phyloP scores from a whole-genome alignment of 352 stramenopile species.

The Phytophthora nicotianae region DNA sequence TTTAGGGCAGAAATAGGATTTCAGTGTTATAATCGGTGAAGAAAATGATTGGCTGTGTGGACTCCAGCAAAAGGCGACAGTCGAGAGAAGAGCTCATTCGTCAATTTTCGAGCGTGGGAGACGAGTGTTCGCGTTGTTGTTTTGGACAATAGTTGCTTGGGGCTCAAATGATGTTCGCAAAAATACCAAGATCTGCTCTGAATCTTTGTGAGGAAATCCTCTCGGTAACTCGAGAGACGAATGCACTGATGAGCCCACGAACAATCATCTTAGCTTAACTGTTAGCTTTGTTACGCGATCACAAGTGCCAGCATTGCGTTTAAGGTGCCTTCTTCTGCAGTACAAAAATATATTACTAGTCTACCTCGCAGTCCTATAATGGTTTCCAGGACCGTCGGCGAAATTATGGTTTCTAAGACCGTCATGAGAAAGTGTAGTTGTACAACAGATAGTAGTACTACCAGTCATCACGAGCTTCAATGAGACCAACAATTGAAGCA shows the following conservation, averaged over 20 bases:
- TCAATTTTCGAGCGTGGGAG: slow-evolving; percentile 9
- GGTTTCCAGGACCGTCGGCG: no score
- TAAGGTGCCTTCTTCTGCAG: no score
- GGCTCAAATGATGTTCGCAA: slow-evolving; percentile 70
- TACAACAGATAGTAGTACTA: no score
- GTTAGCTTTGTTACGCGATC: no score
- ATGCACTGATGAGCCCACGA: slow-evolving; percentile 68
- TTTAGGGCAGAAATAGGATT: background rate
- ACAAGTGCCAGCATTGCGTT: no score
- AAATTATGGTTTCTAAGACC: no score
- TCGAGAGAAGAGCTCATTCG: slow-evolving; percentile 10
- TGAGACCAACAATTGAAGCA: no score
- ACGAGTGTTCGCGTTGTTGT: background rate
- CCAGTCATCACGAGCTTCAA: no score
- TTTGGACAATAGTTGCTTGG: background rate
- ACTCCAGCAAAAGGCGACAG: background rate
- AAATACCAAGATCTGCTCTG: slow-evolving; percentile 89
- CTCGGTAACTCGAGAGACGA: slow-evolving; percentile 80
- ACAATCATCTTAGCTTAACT: slow-evolving; percentile 12
- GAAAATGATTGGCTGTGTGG: slow-evolving; percentile 30
- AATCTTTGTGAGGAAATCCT: slow-evolving; percentile 80
- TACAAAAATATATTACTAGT: no score
- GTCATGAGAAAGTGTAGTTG: no score
- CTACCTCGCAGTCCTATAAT: no score
- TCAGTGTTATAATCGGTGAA: slow-evolving; percentile 7